phyloP scores from a whole-genome alignment of 2,329 filamentous ascomycete genomes.

The Alternaria sp. region DNA sequence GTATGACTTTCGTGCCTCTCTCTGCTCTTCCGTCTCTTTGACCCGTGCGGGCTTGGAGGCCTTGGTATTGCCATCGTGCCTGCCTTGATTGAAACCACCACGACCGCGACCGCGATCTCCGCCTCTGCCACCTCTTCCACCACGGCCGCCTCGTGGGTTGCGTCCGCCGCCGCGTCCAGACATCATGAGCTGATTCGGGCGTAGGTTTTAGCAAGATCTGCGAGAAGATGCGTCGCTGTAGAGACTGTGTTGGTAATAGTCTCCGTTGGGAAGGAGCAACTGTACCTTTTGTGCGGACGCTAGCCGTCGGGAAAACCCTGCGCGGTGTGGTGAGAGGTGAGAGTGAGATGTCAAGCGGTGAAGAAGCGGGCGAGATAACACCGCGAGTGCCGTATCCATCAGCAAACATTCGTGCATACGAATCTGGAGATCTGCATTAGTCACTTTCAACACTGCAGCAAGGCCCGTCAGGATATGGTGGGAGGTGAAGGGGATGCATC shows the following conservation, averaged over 20 bases:
- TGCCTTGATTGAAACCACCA: neutral
- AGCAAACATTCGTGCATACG: neutral
- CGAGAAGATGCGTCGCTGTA: neutral
- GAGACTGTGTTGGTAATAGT: neutral
- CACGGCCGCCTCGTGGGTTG: neutral
- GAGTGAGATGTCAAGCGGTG: neutral
- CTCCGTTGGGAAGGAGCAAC: neutral
- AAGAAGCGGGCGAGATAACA: neutral
- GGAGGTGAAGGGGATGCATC: too few species aligned
- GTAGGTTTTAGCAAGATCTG: too few species aligned
- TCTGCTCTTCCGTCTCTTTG: slow-evolving; percentile 30
- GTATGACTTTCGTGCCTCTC: slow-evolving; percentile 30
- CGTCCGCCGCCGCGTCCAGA: neutral
- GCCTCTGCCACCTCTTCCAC: neutral
- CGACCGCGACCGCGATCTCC: neutral
- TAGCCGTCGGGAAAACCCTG: neutral
- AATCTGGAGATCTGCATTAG: too few species aligned
- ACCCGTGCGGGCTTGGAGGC: neutral
- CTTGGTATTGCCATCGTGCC: neutral
- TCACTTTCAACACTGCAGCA: too few species aligned
- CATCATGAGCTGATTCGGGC: neutral
- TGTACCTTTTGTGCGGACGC: neutral
- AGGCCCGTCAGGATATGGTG: too few species aligned
- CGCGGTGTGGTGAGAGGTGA: neutral
- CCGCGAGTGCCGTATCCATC: too few species aligned